phyloP scores from a whole-genome alignment of 495 filamentous ascomycete genomes.

The Darksidea phi region DNA sequence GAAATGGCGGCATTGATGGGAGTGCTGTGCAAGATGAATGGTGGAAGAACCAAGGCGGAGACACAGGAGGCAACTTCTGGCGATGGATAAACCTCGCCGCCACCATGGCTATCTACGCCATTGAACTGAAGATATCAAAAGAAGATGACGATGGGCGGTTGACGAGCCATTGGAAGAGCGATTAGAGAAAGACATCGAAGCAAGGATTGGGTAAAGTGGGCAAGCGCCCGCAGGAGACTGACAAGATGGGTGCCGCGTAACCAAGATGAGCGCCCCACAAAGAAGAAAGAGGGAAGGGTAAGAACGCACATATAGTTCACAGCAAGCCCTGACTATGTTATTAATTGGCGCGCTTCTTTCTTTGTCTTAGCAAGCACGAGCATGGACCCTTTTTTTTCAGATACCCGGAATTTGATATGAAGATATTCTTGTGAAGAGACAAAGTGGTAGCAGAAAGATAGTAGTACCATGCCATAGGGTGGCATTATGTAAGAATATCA shows the following conservation, averaged over 20 bases:
- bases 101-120: slow-evolving; percentile 83
- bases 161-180: slow-evolving; percentile 86
- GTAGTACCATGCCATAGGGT: too few species aligned
- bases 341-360: background rate
- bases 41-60: slow-evolving; percentile 78
- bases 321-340: too few species aligned
- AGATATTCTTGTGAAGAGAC: background rate
- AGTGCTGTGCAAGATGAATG: slow-evolving; percentile 65
- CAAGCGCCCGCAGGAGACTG: too few species aligned
- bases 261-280: too few species aligned
- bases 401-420: slow-evolving; percentile 23
- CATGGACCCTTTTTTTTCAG: slow-evolving; percentile 5
- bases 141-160: slow-evolving; percentile 68
- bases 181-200: slow-evolving; percentile 48
- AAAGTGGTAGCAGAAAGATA: too few species aligned
- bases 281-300: background rate
- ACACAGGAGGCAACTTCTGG: slow-evolving; percentile 81
- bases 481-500: too few species aligned
- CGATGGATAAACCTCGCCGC: slow-evolving; percentile 87
- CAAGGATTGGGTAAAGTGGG: background rate
- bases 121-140: slow-evolving; percentile 82
- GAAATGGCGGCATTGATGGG: slow-evolving; percentile 46
- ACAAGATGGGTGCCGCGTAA: too few species aligned
- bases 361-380: background rate
- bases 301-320: background rate